A percentile compares a stretch with the other conserved stretches of the same genome.
phyloP scores from a whole-genome alignment of 345 rosid genomes.

The Citrus australasica region DNA sequence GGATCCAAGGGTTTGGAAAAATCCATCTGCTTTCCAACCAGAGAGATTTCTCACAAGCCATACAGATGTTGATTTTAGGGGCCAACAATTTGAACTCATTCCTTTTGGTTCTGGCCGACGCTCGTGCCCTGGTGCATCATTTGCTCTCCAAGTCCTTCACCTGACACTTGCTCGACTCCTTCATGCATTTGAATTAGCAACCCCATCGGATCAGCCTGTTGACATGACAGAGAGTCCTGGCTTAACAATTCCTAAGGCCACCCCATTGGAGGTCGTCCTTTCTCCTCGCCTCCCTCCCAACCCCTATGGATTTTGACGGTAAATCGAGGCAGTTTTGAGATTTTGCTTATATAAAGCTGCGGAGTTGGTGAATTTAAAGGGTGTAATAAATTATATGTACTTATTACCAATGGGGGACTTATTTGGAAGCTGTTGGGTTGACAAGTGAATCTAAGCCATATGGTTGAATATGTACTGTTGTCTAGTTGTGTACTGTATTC shows the following conservation, averaged over 20 bases:
- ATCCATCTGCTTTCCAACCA: slow-evolving; percentile 42
- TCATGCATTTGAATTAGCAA: slow-evolving; percentile 37
- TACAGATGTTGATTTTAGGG: slow-evolving; percentile 31
- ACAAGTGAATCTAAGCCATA: not conserved
- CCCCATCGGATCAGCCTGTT: slow-evolving; percentile 16
- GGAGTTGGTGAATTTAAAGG: not conserved
- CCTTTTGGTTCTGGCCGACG: slow-evolving; percentile 55
- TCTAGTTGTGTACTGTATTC: not conserved
- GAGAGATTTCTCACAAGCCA: slow-evolving; percentile 48
- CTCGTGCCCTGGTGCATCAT: slow-evolving; percentile 41
- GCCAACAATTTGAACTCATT: slow-evolving; percentile 42
- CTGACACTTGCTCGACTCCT: slow-evolving; percentile 39
- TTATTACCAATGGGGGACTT: not conserved
- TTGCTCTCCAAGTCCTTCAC: slow-evolving; percentile 39
- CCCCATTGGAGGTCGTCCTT: slow-evolving; percentile 39
- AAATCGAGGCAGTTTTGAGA: not conserved
- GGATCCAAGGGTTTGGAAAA: slow-evolving; percentile 34
- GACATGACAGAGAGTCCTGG: slow-evolving; percentile 45
- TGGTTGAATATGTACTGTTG: not conserved
- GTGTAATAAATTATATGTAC: not conserved
- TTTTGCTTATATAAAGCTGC: not conserved
- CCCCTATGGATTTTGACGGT: slow-evolving; percentile 1
- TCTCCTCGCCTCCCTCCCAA: slow-evolving; percentile 34
- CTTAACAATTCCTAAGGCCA: slow-evolving; percentile 40
- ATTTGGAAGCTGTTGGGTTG: not conserved